phyloP scores from a whole-genome alignment of 2,329 filamentous ascomycete species.

The Emericellopsis cladophorae region DNA sequence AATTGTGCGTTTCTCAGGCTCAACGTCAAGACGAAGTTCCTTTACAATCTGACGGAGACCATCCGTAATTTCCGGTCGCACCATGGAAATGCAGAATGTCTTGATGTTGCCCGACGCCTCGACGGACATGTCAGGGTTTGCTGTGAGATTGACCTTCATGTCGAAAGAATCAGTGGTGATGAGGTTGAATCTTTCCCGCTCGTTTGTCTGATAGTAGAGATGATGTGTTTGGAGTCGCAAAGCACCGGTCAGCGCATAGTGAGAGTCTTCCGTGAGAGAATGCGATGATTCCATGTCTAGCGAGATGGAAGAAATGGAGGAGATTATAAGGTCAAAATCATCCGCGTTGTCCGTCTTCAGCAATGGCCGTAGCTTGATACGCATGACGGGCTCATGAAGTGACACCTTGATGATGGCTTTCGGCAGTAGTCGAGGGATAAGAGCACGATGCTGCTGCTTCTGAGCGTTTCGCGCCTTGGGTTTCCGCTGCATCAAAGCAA shows the following conservation, averaged over 20 bases:
- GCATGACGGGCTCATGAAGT: constrained; percentile 87
- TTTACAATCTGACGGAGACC: constrained; percentile 84
- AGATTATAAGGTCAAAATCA: constrained; percentile 92
- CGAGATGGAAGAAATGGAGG: constrained; percentile 85
- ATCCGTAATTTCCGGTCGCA: constrained; percentile 83
- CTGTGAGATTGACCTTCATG: constrained; percentile 71
- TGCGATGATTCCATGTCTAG: constrained; percentile 95
- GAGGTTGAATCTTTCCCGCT: constrained; percentile 72
- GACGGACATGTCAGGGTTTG: constrained; percentile 75
- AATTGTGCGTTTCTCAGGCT: constrained; percentile 40
- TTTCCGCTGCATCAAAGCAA: constrained; percentile 58
- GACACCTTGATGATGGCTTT: constrained; percentile 94
- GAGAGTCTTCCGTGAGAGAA: constrained; percentile 66
- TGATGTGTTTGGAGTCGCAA: constrained; percentile 76
- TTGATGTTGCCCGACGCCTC: constrained; percentile 68
- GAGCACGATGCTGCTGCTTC: constrained; percentile 42
- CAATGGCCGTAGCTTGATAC: constrained; percentile 76
- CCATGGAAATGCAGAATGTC: constrained; percentile 79
- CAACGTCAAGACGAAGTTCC: constrained; percentile 62
- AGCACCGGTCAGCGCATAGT: constrained; percentile 76
- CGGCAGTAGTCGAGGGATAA: constrained; percentile 83
- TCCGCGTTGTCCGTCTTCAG: constrained; percentile 51
- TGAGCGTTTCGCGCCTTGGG: constrained; percentile 18
- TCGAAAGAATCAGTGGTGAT: constrained; percentile 82
- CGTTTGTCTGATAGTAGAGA: constrained; percentile 86